Evolutionary conservation across 768 basidiomycete genomes (phyloP).

Genomic region (Pisolithus orientalis): DNA sequence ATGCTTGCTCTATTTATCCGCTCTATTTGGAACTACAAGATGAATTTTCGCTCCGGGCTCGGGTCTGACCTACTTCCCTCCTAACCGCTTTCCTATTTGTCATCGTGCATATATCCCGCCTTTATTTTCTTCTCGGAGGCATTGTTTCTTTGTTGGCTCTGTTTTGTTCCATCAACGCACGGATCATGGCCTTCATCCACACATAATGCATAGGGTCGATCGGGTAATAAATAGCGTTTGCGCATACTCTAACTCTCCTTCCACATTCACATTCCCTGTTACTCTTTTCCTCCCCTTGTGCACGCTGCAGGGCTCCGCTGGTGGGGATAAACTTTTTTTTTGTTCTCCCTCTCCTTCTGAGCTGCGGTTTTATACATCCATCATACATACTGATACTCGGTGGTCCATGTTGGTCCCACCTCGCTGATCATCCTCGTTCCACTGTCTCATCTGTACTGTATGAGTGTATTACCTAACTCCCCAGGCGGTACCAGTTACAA

Average conservation of each 20-base stretch:
- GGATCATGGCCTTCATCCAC: slow-evolving; percentile 10
- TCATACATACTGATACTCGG: not conserved
- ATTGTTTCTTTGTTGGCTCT: not conserved
- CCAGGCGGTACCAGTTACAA: slow-evolving; percentile 7
- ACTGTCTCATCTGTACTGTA: slow-evolving; percentile 2
- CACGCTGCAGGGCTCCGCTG: not conserved
- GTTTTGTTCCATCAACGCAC: slow-evolving; percentile 21
- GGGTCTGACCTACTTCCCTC: slow-evolving; percentile 3
- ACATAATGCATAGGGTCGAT: slow-evolving; percentile 3
- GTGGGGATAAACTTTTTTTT: not conserved
- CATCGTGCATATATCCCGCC: not conserved
- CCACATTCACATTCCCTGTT: not conserved
- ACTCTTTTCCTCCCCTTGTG: not conserved
- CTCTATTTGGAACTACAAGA: slow-evolving; percentile 23
- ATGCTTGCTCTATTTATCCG: slow-evolving; percentile 19
- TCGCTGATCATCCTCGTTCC: slow-evolving; percentile 1
- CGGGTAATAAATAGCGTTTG: slow-evolving; percentile 21
- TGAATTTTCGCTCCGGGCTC: slow-evolving; percentile 19
- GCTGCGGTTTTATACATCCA: not conserved
- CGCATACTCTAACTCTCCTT: slow-evolving; percentile 6
- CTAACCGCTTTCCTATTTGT: not conserved
- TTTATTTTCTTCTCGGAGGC: not conserved
- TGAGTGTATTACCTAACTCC: slow-evolving; percentile 17
- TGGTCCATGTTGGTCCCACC: not conserved
- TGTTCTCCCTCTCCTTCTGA: not conserved